Conservation (phyloP, 2,329 filamentous ascomycete species). For the Penicillium sp. region DNA sequence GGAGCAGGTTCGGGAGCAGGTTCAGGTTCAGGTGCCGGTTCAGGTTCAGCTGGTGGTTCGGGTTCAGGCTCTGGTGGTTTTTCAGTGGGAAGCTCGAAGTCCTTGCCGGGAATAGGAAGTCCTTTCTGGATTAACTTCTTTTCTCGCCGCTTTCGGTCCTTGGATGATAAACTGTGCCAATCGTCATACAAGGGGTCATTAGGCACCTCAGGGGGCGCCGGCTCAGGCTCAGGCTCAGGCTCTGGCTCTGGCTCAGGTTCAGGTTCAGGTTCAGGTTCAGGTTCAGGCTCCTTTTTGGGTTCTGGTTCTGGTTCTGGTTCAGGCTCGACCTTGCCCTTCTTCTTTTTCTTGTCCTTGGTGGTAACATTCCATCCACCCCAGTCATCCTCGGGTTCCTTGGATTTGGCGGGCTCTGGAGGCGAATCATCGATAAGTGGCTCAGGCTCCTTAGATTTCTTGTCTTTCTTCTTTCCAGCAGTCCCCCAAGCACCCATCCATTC, state of each 20-base stretch:
- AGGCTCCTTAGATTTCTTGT: conserved; percentile 38
- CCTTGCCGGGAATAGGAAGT: conserved; percentile 31
- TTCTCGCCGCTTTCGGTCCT: conserved; percentile 48
- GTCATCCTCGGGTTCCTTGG: conserved; percentile 27
- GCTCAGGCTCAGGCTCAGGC: conserved; percentile 32
- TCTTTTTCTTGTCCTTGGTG: conserved; percentile 32
- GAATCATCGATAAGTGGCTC: conserved; percentile 20
- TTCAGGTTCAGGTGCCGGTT: conserved; percentile 22
- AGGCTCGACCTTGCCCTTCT: conserved; percentile 31
- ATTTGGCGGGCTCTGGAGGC: conserved; percentile 20
- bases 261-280: conserved; percentile 29
- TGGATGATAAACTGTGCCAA: conserved; percentile 37
- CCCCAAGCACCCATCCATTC: conserved; percentile 37
- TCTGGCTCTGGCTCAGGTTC: conserved; percentile 26
- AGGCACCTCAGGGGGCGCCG: conserved; percentile 23
- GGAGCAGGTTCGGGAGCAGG: conserved; percentile 22
- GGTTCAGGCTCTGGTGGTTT: conserved; percentile 25
- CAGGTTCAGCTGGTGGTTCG: conserved; percentile 12
- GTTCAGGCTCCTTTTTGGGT: conserved; percentile 22
- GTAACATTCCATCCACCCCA: conserved; percentile 29
- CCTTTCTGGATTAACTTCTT: conserved; percentile 28
- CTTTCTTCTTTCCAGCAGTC: conserved; percentile 39
- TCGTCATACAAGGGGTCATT: conserved; percentile 39
- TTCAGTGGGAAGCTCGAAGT: conserved; percentile 26
- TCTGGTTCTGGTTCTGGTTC: conserved; percentile 19